Base-by-base conservation (phyloP, 1,139 yeast species). In the Suhomyces coccinellae region DNA sequence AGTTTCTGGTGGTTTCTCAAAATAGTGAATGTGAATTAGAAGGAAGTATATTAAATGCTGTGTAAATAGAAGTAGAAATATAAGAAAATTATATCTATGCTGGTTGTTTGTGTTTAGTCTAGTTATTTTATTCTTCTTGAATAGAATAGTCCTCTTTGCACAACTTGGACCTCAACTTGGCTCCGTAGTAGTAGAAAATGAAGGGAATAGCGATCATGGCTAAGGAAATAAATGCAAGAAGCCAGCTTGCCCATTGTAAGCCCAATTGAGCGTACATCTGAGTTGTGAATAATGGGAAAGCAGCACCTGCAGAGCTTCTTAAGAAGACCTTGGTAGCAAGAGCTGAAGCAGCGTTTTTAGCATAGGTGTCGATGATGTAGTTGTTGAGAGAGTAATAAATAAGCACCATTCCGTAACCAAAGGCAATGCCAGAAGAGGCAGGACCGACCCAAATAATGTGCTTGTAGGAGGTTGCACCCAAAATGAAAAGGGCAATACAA, bases 361-460 rank as follows among this genome's bases (percentile, higher is more conserved):
- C 87, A 64, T 87, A 88, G 26, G 95, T 83, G 65, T 88, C 96
- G 62, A 89, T 86, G 65, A 89, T 87, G 65, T 89, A 89, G 67
- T 88, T 88, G 69, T 89, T 89, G 60, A 88, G 76, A 2, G 96
- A 86, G 63, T 88, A 87, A 66, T 88, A 89, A 59, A 88, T 83
- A 58, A 89, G 73, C 45, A 88, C 96, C 96, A 89, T 87, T 50
- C 97, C 97, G 59, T 80, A 88, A 30, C 97, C 97, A 63, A 88
- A 88, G 0, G 95, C 88, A 40, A 89, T 65, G 51, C 97, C 97
- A 2, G 95, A 78, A 22, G 95, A 86, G 7, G 96, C 95, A 13
- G 97, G 97, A 22, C 96, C 97, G 33, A 90, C 96, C 96, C 97
- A 89, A 49, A 88, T 83, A 52, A 89, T 77, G 54, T 82, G 84